Base-by-base conservation (phyloP, 164 flowering plant genomes). In the Magnolia changhungtana region DNA sequence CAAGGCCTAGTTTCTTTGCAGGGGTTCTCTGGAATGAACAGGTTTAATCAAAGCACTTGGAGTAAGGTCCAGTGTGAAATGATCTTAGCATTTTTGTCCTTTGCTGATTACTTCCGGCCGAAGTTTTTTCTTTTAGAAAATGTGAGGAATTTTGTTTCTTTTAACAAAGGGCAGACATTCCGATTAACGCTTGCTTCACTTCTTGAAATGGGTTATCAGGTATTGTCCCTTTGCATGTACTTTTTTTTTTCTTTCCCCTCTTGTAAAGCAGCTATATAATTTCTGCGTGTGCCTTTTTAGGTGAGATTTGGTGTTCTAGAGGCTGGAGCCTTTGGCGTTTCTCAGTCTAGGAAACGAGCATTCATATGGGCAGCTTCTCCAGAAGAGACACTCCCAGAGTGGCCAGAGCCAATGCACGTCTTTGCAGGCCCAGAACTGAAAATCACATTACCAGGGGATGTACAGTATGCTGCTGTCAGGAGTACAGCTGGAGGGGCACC, bases 201-300 rank as follows among this genome's bases (percentile, higher is more conserved):
- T 49, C 96, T 94, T 77, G 94, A 96, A 83, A 96, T 96, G 97
- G 99, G 99, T 13, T 96, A 94, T 81, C 99, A 96, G 99, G 99
- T 94, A 83, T 27, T 27, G 29, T 31, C 61, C 18, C 61, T 55
- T 55, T 55, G 61, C 61, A 11, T 55, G 18, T 14, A 16, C 61
- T 55, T 11, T 27, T 27, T 27, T 27, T 27, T 27, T 27, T 55
- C 61, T 11, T 55, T 11, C 45, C 45, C 45, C 45, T 5, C 45
- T 9, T 3, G 13, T 16, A 55, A 55, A 55, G 13, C 61, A 55
- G 18, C 3, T 55, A 16, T 16, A 65, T 2, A 13, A 55, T 58
- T 51, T 29, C 8, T 0, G 10, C 6, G 29, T 49, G 11, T 52
- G 21, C n/a, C 45, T 72, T 71, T 70, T 24, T 59, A 95, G 99